These are phyloP conservation scores for Pleodorina starrii DNA, from an alignment of 139 green algal genomes.

Conservation along the genomic window DNA sequence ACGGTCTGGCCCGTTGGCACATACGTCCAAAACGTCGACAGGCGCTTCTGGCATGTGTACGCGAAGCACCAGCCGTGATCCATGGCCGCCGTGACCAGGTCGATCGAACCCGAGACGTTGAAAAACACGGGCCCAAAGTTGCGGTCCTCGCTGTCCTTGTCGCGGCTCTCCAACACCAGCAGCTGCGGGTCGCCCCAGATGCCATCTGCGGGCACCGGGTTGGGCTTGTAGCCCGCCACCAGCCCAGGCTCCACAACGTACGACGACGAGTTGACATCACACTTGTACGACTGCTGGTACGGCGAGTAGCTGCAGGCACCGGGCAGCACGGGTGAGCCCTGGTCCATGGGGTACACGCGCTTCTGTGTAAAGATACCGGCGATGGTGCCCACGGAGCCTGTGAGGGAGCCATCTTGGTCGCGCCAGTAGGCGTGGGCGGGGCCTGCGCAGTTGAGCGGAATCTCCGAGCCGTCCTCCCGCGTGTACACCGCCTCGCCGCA, in stretches of 20 bases:
- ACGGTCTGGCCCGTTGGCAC: constrained; percentile 48
- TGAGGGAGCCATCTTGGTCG: constrained; percentile 63
- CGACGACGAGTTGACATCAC: constrained; percentile 1
- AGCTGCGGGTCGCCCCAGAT: constrained; percentile 70
- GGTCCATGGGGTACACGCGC: constrained; percentile 44
- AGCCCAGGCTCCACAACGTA: constrained; percentile 41
- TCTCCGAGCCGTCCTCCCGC: constrained; percentile 27
- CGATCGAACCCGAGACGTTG: constrained; percentile 51
- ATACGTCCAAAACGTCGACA: constrained; percentile 70
- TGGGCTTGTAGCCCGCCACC: constrained; percentile 35
- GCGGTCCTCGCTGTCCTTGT: constrained; percentile 72
- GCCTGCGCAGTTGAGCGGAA: constrained; percentile 72
- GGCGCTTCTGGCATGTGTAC: constrained; percentile 59
- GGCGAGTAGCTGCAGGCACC: constrained; percentile 59
- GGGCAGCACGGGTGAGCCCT: constrained; percentile 55
- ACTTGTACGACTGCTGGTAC: constrained; percentile 52
- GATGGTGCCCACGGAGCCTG: not conserved
- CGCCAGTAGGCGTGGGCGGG: constrained; percentile 63
- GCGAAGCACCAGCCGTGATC: constrained; percentile 81
- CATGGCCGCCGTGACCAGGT: constrained; percentile 56
- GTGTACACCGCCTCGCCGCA: constrained; percentile 48
- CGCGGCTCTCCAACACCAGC: constrained; percentile 68
- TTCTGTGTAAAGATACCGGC: not conserved
- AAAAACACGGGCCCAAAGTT: constrained; percentile 72
- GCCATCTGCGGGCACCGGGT: constrained; percentile 46